phyloP scores from a whole-genome alignment of 768 basidiomycete species.

The Steccherinum ochraceum region DNA sequence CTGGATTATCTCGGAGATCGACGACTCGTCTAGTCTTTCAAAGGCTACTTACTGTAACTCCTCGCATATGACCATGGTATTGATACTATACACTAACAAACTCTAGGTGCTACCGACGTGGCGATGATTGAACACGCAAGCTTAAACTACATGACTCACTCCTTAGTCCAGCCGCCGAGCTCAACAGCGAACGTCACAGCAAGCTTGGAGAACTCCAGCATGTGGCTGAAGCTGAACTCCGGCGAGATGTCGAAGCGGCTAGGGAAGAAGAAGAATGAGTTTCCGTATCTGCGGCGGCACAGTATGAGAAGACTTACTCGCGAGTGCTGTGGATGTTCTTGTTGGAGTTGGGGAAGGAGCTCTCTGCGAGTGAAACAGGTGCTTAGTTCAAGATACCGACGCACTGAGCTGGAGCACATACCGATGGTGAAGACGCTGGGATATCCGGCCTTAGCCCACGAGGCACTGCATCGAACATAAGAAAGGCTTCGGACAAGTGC shows the following conservation, averaged over 20 bases:
- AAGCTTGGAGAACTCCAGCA: slow-evolving; percentile 63
- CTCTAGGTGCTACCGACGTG: too few species aligned
- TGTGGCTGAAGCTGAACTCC: slow-evolving; percentile 88
- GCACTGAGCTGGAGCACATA: slow-evolving; percentile 26
- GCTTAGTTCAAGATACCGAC: background rate
- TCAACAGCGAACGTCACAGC: slow-evolving; percentile 47
- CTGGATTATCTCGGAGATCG: too few species aligned
- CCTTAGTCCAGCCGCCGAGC: slow-evolving; percentile 36
- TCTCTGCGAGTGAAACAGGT: slow-evolving; percentile 34
- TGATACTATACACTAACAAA: too few species aligned
- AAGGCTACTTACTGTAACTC: too few species aligned
- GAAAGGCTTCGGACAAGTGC: slow-evolving; percentile 10
- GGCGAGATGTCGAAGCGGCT: slow-evolving; percentile 81
- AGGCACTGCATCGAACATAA: slow-evolving; percentile 44
- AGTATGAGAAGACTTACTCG: slow-evolving; percentile 54
- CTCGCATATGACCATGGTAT: too few species aligned
- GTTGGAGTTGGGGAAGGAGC: slow-evolving; percentile 71
- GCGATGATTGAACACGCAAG: too few species aligned
- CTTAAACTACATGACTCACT: too few species aligned
- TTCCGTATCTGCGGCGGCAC: too few species aligned
- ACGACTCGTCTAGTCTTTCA: too few species aligned
- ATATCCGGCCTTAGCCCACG: slow-evolving; percentile 84
- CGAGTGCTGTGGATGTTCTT: slow-evolving; percentile 73
- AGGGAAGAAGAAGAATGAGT: slow-evolving; percentile 4
- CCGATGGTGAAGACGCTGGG: slow-evolving; percentile 81